Evolutionary conservation across 1,139 yeast genomes (phyloP).

Genomic region (Candida freyschussii): DNA sequence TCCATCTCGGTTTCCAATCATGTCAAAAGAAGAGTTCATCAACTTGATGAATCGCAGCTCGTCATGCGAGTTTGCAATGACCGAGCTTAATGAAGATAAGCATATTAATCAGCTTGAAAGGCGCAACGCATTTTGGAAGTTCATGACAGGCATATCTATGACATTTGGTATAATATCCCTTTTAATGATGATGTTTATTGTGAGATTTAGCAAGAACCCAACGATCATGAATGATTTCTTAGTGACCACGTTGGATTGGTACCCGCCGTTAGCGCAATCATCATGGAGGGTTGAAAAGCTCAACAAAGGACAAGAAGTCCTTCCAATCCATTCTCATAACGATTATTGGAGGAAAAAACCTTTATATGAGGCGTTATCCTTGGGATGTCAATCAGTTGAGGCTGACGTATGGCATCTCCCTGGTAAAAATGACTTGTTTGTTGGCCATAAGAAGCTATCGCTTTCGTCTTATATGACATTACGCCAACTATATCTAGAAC

Average conservation of each 20-base stretch:
- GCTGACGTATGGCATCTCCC: slow-evolving; percentile 58
- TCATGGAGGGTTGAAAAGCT: slow-evolving; percentile 7
- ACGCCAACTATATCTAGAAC: slow-evolving; percentile 48
- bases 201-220: slow-evolving; percentile 7
- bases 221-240: slow-evolving; percentile 9
- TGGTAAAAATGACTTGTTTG: slow-evolving; percentile 43
- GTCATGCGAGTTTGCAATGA: too few relatives aligned
- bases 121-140: slow-evolving; percentile 7
- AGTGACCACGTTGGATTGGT: slow-evolving; percentile 4
- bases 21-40: too few relatives aligned
- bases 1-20: too few relatives aligned
- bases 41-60: too few relatives aligned
- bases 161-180: slow-evolving; percentile 2
- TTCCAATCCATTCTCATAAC: slow-evolving; percentile 60
- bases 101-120: slow-evolving; percentile 4
- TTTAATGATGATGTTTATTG: slow-evolving; percentile 2
- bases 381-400: slow-evolving; percentile 61
- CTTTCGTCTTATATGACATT: slow-evolving; percentile 44
- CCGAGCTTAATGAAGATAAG: too few relatives aligned
- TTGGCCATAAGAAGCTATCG: slow-evolving; percentile 57
- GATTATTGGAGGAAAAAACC: slow-evolving; percentile 70
- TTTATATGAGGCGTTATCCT: slow-evolving; percentile 53
- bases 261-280: too few relatives aligned
- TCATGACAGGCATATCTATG: slow-evolving; percentile 2
- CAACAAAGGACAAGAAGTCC: slow-evolving; percentile 12